Evolutionary conservation across 306 rosid genomes (phyloP).

Genomic region (Dryas octopetala): DNA sequence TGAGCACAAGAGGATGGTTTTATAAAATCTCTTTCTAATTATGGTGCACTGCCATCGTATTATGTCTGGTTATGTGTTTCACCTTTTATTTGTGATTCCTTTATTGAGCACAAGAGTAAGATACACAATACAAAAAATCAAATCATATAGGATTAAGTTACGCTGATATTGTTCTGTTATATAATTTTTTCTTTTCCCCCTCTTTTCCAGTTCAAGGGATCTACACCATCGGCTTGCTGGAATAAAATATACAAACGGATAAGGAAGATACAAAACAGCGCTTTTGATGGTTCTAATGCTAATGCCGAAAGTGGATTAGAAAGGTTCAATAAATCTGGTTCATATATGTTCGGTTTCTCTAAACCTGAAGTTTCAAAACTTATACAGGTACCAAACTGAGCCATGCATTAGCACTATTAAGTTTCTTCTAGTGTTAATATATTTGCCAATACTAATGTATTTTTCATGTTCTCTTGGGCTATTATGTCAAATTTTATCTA

Average conservation of each 20-base stretch:
- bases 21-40: background rate
- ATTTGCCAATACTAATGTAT: background rate
- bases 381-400: conserved; percentile 54
- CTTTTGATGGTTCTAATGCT: conserved; percentile 49
- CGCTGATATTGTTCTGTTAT: conserved; percentile 13
- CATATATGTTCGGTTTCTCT: conserved; percentile 95
- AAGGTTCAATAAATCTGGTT: conserved; percentile 61
- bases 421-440: conserved; percentile 2
- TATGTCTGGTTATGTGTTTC: background rate
- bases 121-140: background rate
- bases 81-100: background rate
- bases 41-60: background rate
- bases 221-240: conserved; percentile 93
- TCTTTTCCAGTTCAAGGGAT: conserved; percentile 64
- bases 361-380: conserved; percentile 76
- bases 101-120: background rate
- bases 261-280: conserved; percentile 46
- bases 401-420: background rate
- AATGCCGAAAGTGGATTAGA: conserved; percentile 45
- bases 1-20: background rate
- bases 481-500: background rate
- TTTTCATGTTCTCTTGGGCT: background rate
- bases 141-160: background rate
- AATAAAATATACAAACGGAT: conserved; percentile 71
- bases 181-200: conserved; percentile 4